Base-by-base conservation (phyloP, 768 basidiomycete genomes). In the Xerocomus potaroensis region DNA sequence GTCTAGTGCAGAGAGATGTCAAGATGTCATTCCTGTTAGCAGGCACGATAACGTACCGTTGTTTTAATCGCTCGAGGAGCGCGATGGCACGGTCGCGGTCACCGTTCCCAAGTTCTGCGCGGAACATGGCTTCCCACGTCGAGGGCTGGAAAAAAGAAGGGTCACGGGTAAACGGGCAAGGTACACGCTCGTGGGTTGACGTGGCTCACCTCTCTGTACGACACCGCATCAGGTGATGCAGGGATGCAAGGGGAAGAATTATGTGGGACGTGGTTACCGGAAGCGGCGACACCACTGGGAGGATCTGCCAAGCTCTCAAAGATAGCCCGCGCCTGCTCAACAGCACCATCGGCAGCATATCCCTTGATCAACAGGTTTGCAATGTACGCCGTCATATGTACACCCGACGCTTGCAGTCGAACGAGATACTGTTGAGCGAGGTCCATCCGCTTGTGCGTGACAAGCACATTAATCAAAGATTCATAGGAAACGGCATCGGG, bases 81-180 rank as follows among this genome's bases (percentile, higher is more conserved):
- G 72, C 77, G 4, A 79, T 38, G 0, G 94, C 95, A 10, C 74
- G 73, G 37, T 82, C 77, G 11, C 81, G 79, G 55, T 90, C 79
- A 11, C 89, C 89, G 41, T 76, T 79, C 16, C 82, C 82, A 10
- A 98, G 73, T 62, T 99, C 96, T 1, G 88, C 89, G 12, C 90
- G 80, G 53, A 99, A 81, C 93, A 99, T 98, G 5, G 81, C 83
- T 61, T 98, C 96, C 84, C 89, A 95, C 1, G 91, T 94, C 32
- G 88, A 91, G 11, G 91, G 91, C 83, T 90, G 57, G 3, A 47
- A 43, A 43, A 38, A 26, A 19, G 31, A 14, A 43, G 8, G 34
- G n/a, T n/a, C n/a, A n/a, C n/a, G n/a, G n/a, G n/a, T n/a, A n/a
- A n/a, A n/a, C n/a, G n/a, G n/a, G n/a, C n/a, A n/a, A n/a, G n/a